Evolutionary conservation across 345 rosid species (phyloP).

Genomic region (Salix dunnii): DNA sequence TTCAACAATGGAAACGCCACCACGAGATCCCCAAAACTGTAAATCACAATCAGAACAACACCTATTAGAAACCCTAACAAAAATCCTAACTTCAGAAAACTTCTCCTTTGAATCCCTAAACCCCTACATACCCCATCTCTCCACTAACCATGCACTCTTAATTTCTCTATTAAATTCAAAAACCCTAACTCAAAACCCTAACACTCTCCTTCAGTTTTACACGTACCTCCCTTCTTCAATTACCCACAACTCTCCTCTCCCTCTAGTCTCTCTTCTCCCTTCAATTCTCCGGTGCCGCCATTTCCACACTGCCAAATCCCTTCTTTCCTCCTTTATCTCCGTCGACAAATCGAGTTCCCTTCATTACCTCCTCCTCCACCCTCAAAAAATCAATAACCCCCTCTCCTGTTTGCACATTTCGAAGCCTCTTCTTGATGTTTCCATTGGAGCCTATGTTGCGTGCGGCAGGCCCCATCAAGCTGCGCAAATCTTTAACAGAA

Average conservation of each 20-base stretch:
- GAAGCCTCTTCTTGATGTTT: constrained; percentile 52
- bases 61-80: constrained; percentile 37
- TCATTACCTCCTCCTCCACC: constrained; percentile 49
- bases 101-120: constrained; percentile 42
- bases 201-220: constrained; percentile 59
- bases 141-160: constrained; percentile 41
- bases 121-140: constrained; percentile 45
- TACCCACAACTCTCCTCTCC: constrained; percentile 37
- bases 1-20: background rate
- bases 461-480: constrained; percentile 64
- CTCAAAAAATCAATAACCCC: background rate
- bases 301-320: constrained; percentile 64
- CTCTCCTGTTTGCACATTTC: constrained; percentile 13
- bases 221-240: constrained; percentile 36
- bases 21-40: background rate
- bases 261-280: constrained; percentile 59
- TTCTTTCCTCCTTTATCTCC: constrained; percentile 55
- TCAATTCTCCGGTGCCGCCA: constrained; percentile 49
- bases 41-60: constrained; percentile 18
- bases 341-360: constrained; percentile 46
- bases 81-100: constrained; percentile 36
- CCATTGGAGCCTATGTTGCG: constrained; percentile 56
- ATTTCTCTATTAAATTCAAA: constrained; percentile 51
- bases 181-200: constrained; percentile 38
- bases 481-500: constrained; percentile 55